Conservation (phyloP, 352 stramenopile genomes). For the Globisporangium carolinianum region DNA sequence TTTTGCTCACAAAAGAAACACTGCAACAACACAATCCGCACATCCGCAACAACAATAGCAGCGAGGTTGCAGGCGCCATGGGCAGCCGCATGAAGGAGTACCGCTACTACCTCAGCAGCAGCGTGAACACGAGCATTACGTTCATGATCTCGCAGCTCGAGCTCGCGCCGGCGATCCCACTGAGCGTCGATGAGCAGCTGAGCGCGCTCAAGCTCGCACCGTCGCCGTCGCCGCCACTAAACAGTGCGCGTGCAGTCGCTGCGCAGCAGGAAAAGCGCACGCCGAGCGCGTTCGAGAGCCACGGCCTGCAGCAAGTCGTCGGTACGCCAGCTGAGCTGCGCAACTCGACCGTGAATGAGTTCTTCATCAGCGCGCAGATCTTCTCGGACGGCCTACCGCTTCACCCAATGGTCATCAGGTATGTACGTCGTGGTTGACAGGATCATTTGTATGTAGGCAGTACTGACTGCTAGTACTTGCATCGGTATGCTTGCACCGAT, state of each 20-base stretch:
- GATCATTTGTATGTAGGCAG: neutral
- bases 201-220: conserved; percentile 6
- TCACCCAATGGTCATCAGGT: conserved; percentile 80
- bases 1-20: too few species aligned
- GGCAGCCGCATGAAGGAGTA: conserved; percentile 79
- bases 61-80: conserved; percentile 19
- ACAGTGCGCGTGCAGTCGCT: neutral
- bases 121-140: conserved; percentile 70
- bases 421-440: neutral
- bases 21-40: neutral
- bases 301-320: conserved; percentile 46
- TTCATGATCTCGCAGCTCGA: conserved; percentile 79
- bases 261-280: conserved; percentile 6
- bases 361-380: conserved; percentile 86
- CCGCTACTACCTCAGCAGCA: conserved; percentile 85
- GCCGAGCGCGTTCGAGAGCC: conserved; percentile 21
- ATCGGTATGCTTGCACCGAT: neutral
- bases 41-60: neutral
- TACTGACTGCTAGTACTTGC: conserved; percentile 5
- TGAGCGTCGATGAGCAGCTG: conserved; percentile 17
- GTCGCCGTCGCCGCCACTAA: neutral
- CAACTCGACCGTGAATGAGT: conserved; percentile 79
- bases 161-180: conserved; percentile 45
- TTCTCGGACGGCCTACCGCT: conserved; percentile 78
- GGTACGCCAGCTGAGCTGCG: conserved; percentile 66